Base-by-base conservation (phyloP, 352 stramenopile species). In the Pythium utonaiense region DNA sequence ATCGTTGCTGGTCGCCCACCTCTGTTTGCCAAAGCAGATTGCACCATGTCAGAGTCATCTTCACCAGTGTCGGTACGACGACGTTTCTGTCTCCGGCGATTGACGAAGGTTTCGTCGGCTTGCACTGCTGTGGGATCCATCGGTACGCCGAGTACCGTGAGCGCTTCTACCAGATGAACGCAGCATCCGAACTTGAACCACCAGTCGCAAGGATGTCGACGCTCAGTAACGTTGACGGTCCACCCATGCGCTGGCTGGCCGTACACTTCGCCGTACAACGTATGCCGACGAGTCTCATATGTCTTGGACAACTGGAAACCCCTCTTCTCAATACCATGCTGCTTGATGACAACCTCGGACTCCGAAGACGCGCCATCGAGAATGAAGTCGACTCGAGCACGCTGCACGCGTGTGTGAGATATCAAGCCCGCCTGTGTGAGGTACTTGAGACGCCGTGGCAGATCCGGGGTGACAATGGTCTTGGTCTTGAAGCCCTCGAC, bases 181-280 rank as follows among this genome's bases (percentile, higher is more conserved):
- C 44, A 62, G 44, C 55, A 49, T 3, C 55, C 55, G 55, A 48
- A 38, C 45, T 62, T 62, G 55, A 62, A 62, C 21, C 55, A 55
- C 44, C 30, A 62, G 25, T 27, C 41, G 44, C 55, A 62, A 24
- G 42, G 44, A 17, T 44, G 55, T 3, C 24, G 42, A 9, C 33
- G 55, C 13, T 25, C 44, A 21, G 13, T 31, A 17, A 62, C 17
- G 33, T 62, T 49, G 14, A 62, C 55, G 12, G 14, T 14, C 55
- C 55, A 55, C 36, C 44, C 55, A 9, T 33, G 19, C 16, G 16
- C 28, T 5, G 55, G 44, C 22, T 62, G 55, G 17, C 42, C 31
- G 55, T 48, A 55, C 21, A 22, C 44, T 33, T 62, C 54, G 27
- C 45, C 52, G 44, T 41, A 62, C 6, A 62, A 33, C 25, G 45